Evolutionary conservation across 495 filamentous ascomycete species (phyloP).

Genomic region (Jackrogersella minutella): DNA sequence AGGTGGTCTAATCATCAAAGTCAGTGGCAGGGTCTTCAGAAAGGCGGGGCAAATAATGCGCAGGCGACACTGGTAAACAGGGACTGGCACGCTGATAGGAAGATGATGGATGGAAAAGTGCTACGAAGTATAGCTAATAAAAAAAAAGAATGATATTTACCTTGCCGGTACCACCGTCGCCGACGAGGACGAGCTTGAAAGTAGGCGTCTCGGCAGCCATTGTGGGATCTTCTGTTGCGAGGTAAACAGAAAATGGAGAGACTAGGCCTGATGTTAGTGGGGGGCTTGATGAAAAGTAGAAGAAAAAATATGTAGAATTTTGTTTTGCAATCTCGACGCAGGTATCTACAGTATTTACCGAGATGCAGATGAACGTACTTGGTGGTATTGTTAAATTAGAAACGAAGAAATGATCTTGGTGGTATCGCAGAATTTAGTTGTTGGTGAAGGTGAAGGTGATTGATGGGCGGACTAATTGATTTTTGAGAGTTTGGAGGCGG

Average conservation of each 20-base stretch:
- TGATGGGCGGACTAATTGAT: constrained; percentile 37
- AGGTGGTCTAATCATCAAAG: constrained; percentile 80
- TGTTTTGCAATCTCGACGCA: constrained; percentile 7
- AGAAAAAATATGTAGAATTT: neutral
- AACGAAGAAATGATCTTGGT: neutral
- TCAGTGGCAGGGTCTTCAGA: constrained; percentile 30
- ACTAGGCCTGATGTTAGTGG: constrained; percentile 48
- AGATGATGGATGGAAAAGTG: neutral
- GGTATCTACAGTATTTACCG: neutral
- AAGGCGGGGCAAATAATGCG: constrained; percentile 41
- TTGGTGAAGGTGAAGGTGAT: constrained; percentile 17
- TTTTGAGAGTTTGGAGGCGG: constrained; percentile 37
- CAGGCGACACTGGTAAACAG: constrained; percentile 33
- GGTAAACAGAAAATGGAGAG: constrained; percentile 50
- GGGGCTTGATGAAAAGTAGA: constrained; percentile 15
- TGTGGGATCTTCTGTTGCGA: constrained; percentile 49
- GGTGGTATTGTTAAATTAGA: constrained; percentile 15
- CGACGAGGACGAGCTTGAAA: constrained; percentile 99
- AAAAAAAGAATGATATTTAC: constrained; percentile 56
- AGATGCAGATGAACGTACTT: constrained; percentile 28
- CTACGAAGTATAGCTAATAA: constrained; percentile 22
- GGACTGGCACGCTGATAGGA: constrained; percentile 20
- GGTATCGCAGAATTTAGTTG: constrained; percentile 28
- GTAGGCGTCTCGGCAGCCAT: constrained; percentile 74
- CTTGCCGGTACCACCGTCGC: constrained; percentile 99